Conservation (phyloP, 2,329 filamentous ascomycete species). For the Pseudogymnoascus destructans region DNA sequence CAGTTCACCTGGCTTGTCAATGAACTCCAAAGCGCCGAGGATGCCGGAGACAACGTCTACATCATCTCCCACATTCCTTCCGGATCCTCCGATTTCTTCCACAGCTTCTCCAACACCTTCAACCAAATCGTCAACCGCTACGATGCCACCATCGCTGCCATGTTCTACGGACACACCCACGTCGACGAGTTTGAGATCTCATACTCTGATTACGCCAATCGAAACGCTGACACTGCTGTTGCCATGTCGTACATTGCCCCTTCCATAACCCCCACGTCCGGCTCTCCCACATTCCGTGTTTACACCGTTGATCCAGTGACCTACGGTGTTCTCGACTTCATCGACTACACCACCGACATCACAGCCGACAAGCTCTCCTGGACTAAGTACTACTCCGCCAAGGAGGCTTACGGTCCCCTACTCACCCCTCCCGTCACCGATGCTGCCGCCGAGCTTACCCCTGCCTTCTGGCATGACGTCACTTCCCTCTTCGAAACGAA, state of each 20-base stretch:
- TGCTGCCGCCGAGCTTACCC: constrained; percentile 34
- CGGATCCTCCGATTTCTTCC: constrained; percentile 28
- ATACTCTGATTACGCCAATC: constrained; percentile 23
- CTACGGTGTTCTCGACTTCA: constrained; percentile 25
- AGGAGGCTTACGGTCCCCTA: constrained; percentile 23
- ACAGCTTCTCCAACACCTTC: constrained; percentile 27
- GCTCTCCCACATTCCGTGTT: constrained; percentile 26
- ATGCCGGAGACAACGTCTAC: constrained; percentile 28
- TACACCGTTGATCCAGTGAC: constrained; percentile 26
- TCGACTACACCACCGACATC: constrained; percentile 24
- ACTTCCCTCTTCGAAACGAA: constrained; percentile 36
- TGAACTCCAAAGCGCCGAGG: constrained; percentile 29
- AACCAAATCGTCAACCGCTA: constrained; percentile 25
- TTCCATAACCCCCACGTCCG: constrained; percentile 25
- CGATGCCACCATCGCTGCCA: constrained; percentile 23
- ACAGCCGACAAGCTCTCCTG: constrained; percentile 19
- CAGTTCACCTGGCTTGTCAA: constrained; percentile 28
- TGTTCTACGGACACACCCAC: constrained; percentile 28
- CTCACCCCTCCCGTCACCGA: constrained; percentile 31
- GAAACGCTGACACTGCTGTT: constrained; percentile 19
- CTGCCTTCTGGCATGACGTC: constrained; percentile 46
- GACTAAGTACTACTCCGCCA: constrained; percentile 23
- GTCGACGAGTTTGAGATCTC: constrained; percentile 26
- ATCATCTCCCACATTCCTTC: constrained; percentile 27
- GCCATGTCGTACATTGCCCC: constrained; percentile 26